Evolutionary conservation across 2,329 filamentous ascomycete genomes (phyloP).

Genomic region (Penicillium psychrosexuale): DNA sequence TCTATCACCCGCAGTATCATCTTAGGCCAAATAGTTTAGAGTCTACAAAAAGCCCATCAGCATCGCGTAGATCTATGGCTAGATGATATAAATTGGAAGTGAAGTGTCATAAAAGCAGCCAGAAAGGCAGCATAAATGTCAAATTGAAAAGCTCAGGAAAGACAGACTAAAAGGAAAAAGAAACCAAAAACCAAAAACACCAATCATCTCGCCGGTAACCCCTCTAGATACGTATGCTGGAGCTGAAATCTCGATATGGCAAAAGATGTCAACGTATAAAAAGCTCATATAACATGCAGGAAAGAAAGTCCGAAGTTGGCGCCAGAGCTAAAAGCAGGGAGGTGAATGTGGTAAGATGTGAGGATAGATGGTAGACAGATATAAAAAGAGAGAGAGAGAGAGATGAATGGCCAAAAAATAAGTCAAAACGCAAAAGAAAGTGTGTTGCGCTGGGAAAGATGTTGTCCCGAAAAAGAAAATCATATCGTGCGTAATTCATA

Average conservation of each 20-base stretch:
- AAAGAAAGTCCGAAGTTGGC: background rate
- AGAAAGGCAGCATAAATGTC: background rate
- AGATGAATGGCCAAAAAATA: background rate
- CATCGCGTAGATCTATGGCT: background rate
- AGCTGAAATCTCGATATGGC: background rate
- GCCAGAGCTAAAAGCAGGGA: background rate
- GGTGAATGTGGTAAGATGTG: background rate
- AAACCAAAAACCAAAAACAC: background rate
- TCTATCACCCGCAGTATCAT: no score
- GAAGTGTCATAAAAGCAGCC: background rate
- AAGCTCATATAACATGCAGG: background rate
- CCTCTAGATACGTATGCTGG: slow-evolving; percentile 1
- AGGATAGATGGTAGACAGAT: background rate
- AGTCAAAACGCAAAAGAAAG: background rate
- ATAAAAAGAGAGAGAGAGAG: background rate
- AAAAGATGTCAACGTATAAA: background rate
- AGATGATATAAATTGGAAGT: background rate
- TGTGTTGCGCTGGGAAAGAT: background rate
- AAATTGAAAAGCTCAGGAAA: background rate
- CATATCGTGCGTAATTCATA: slow-evolving; percentile 7
- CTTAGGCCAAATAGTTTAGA: no score
- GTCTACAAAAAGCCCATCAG: no score
- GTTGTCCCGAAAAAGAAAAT: background rate
- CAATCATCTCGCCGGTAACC: background rate
- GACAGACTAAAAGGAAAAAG: background rate